These are phyloP conservation scores for Hanseniaspora hatyaiensis DNA, from an alignment of 805 yeast genomes.

Conservation along the genomic window DNA sequence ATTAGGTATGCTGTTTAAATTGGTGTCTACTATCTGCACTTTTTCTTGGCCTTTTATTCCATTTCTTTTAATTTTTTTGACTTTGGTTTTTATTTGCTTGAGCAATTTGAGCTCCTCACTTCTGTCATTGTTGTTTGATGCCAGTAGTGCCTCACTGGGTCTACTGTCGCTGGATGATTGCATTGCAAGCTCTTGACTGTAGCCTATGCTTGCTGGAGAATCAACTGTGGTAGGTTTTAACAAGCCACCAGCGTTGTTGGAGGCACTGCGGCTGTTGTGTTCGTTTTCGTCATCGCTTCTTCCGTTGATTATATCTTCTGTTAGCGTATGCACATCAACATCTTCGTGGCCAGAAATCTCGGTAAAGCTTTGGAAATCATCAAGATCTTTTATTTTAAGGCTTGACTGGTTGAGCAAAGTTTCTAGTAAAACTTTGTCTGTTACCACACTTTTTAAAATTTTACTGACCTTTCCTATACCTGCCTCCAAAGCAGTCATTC, in stretches of 20 bases:
- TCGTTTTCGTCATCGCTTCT: no score
- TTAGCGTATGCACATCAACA: no score
- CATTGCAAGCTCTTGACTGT: no score
- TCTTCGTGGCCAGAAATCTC: not conserved
- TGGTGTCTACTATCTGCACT: slow-evolving; percentile 22
- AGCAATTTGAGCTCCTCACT: slow-evolving; percentile 10
- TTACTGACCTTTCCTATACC: slow-evolving; percentile 31
- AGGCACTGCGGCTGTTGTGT: no score
- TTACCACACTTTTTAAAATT: slow-evolving; percentile 37
- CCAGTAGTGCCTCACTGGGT: no score
- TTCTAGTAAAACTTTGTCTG: slow-evolving; percentile 31
- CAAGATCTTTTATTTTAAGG: slow-evolving; percentile 5
- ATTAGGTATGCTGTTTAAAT: slow-evolving; percentile 33
- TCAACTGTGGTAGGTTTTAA: not conserved
- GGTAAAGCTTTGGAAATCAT: slow-evolving; percentile 1
- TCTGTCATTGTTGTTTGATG: slow-evolving; percentile 9
- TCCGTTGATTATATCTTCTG: no score
- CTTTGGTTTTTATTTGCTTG: slow-evolving; percentile 13
- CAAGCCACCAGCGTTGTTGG: not conserved
- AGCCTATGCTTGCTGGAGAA: no score
- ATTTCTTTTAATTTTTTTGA: slow-evolving; percentile 12
- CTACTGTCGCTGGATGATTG: no score
- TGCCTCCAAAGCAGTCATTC: slow-evolving; percentile 62
- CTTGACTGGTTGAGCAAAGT: not conserved
- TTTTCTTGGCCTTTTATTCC: slow-evolving; percentile 14